phyloP scores from a whole-genome alignment of 2,329 filamentous ascomycete genomes.

The Venturiaceae sp. region DNA sequence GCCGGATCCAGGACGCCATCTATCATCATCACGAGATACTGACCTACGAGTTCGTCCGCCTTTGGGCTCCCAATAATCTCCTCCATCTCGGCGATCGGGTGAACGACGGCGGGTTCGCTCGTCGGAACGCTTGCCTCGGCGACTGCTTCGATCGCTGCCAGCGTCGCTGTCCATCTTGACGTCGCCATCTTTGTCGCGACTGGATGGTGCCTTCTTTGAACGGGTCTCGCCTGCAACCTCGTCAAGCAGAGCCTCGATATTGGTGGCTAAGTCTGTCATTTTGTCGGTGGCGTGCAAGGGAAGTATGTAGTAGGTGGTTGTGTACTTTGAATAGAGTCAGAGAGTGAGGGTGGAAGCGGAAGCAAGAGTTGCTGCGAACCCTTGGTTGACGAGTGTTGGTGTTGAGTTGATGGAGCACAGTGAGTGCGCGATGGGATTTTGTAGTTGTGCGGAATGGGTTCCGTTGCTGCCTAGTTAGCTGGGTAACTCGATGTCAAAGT shows the following conservation, averaged over 20 bases:
- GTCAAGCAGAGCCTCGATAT: neutral
- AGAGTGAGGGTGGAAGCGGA: neutral
- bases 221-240: neutral
- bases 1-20: neutral
- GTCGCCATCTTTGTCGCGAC: neutral
- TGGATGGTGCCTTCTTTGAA: neutral
- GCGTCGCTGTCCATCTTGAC: neutral
- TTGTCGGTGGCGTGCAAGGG: neutral
- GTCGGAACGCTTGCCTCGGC: neutral
- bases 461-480: neutral
- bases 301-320: neutral
- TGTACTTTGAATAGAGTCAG: constrained; percentile 2
- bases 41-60: neutral
- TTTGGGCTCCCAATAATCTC: neutral
- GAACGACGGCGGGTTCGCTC: neutral
- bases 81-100: neutral
- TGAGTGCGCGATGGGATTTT: neutral
- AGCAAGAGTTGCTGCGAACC: neutral
- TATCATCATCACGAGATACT: constrained; percentile 2
- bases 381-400: neutral
- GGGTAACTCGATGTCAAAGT: neutral
- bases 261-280: neutral
- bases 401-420: neutral
- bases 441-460: neutral
- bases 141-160: neutral